Conservation (phyloP, 2,329 filamentous ascomycete species). For the Nectriaceae sp. region DNA sequence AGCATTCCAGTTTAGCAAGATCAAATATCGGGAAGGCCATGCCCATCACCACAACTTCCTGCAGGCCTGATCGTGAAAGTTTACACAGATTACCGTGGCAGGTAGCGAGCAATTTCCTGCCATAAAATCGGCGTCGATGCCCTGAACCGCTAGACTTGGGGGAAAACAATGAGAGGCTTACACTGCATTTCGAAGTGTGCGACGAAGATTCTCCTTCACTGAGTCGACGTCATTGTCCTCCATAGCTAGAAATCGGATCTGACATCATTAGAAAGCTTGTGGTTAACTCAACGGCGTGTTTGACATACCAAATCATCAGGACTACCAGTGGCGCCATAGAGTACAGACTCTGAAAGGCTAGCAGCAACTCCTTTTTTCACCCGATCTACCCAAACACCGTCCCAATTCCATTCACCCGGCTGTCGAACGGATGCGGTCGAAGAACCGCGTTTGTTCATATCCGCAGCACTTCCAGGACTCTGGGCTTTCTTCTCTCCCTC, state of each 20-base stretch:
- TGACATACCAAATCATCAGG: conserved; percentile 72
- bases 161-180: too few species aligned
- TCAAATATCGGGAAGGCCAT: too few species aligned
- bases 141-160: too few species aligned
- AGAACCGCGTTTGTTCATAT: conserved; percentile 9
- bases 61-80: too few species aligned
- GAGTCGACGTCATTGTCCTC: conserved; percentile 59
- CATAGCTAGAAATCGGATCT: conserved; percentile 70
- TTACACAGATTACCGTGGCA: too few species aligned
- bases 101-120: too few species aligned
- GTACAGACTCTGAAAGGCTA: conserved; percentile 75
- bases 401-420: conserved; percentile 95
- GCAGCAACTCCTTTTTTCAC: conserved; percentile 77
- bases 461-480: neutral
- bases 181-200: conserved; percentile 45
- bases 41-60: too few species aligned
- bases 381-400: conserved; percentile 92
- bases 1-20: too few species aligned
- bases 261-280: conserved; percentile 14
- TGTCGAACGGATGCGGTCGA: conserved; percentile 11
- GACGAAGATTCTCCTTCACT: conserved; percentile 59
- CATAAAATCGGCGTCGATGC: too few species aligned
- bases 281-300: neutral
- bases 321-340: conserved; percentile 67
- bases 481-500: conserved; percentile 14